Evolutionary conservation across 108 stramenopile genomes (phyloP).

Genomic region (Nannochloropsis salina): DNA sequence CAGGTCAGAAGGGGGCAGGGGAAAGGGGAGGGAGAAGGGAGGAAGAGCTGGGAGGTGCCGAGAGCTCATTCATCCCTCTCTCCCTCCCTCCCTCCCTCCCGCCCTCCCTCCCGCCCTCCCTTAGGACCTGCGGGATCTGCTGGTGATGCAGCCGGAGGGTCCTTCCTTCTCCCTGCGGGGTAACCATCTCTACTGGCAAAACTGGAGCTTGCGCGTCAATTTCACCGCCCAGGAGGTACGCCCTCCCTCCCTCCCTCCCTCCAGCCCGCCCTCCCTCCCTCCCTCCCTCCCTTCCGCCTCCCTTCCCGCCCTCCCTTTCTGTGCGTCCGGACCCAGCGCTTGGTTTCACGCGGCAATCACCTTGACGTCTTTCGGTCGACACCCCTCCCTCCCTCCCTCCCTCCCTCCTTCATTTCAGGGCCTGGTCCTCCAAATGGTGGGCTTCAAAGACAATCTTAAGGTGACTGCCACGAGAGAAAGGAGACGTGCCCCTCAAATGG

Average conservation of each 20-base stretch:
- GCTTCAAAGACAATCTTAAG: too few species aligned
- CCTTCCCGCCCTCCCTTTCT: neutral
- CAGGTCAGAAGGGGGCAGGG: neutral
- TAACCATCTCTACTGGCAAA: neutral
- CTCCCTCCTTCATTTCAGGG: neutral
- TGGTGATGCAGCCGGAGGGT: neutral
- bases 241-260: constrained; percentile 9
- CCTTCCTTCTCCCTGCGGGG: neutral
- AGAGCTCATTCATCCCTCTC: neutral
- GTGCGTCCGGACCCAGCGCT: neutral
- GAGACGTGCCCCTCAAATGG: neutral
- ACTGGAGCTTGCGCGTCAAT: neutral
- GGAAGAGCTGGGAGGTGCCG: neutral
- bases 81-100: neutral
- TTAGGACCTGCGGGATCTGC: neutral
- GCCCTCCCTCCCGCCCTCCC: neutral
- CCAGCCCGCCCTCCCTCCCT: neutral
- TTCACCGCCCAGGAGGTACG: neutral
- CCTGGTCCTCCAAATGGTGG: too few species aligned
- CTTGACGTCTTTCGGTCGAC: too few species aligned
- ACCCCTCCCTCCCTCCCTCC: neutral
- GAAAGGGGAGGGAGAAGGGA: neutral
- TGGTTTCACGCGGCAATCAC: too few species aligned
- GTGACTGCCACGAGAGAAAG: too few species aligned
- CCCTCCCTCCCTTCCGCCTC: neutral